Conservation (phyloP, 352 stramenopile species). For the Globisporangium nodosum region DNA sequence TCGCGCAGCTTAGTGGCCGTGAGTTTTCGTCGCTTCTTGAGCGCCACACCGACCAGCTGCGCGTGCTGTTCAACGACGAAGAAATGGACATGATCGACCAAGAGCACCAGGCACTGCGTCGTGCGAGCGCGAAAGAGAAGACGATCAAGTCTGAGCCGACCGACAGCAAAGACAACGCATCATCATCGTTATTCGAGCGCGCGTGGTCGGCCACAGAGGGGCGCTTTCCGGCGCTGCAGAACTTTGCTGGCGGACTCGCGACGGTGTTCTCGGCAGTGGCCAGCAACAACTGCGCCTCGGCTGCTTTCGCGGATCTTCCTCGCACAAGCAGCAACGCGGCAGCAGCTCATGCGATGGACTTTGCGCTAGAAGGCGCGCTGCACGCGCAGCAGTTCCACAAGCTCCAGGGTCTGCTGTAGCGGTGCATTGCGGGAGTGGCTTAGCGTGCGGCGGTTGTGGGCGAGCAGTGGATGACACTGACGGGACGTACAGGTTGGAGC, state of each 20-base stretch:
- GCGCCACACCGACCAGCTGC: conserved; percentile 23
- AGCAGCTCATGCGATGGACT: conserved; percentile 9
- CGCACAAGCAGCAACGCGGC: neutral
- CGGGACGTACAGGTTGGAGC: too few relatives aligned
- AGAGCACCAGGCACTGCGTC: conserved; percentile 28
- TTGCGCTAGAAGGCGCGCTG: conserved; percentile 25
- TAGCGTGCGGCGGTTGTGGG: too few relatives aligned
- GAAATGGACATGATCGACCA: conserved; percentile 30
- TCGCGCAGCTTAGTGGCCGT: conserved; percentile 36
- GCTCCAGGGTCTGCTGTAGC: conserved; percentile 15
- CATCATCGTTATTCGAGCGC: conserved; percentile 40
- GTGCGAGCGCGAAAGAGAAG: conserved; percentile 19
- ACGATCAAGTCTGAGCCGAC: conserved; percentile 13
- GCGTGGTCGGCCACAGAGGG: conserved; percentile 30
- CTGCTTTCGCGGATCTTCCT: conserved; percentile 11
- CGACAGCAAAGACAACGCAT: conserved; percentile 16
- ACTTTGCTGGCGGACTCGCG: conserved; percentile 52
- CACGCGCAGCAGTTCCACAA: conserved; percentile 32
- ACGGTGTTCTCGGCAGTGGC: conserved; percentile 23
- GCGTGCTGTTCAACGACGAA: conserved; percentile 22
- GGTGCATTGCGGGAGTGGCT: too few relatives aligned
- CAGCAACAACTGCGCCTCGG: conserved; percentile 3
- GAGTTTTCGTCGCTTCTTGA: conserved; percentile 40
- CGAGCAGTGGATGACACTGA: too few relatives aligned
- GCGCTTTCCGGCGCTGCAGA: conserved; percentile 44